A percentile compares a stretch with the other conserved stretches of the same genome.
These are phyloP conservation scores for Trichosporon sp. DNA, from an alignment of 1,284 basidiomycete genomes.

Conservation along the genomic window DNA sequence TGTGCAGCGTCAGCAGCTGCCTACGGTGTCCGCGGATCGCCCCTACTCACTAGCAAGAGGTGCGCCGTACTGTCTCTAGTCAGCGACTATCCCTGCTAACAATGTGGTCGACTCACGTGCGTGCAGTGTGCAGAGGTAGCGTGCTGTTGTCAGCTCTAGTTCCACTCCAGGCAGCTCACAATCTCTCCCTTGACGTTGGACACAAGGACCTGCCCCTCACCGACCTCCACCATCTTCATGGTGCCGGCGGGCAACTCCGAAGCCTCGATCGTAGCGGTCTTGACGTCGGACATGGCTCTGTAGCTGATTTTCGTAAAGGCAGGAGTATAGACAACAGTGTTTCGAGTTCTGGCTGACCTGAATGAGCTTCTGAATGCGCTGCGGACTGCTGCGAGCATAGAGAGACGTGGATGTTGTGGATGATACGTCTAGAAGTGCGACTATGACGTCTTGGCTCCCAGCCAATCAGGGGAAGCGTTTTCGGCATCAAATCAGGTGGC, in stretches of 20 bases:
- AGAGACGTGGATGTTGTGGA: conserved; percentile 3
- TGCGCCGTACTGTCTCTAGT: conserved; percentile 39
- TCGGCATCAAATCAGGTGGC: neutral
- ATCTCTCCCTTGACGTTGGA: conserved; percentile 66
- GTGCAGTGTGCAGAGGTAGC: conserved; percentile 85
- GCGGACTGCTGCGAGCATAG: neutral
- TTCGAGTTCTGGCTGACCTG: neutral
- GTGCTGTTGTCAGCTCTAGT: conserved; percentile 31
- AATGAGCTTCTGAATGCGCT: neutral
- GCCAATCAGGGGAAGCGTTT: neutral
- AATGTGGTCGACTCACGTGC: conserved; percentile 51
- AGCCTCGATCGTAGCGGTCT: conserved; percentile 28
- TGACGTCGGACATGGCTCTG: conserved; percentile 15
- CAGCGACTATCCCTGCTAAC: neutral
- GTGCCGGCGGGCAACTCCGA: conserved; percentile 67
- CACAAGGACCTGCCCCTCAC: conserved; percentile 68
- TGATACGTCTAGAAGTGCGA: neutral
- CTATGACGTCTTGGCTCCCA: conserved; percentile 1
- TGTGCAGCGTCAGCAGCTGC: conserved; percentile 42
- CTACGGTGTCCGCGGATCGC: neutral
- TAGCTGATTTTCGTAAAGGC: neutral
- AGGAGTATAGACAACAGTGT: neutral
- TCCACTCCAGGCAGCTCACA: conserved; percentile 18
- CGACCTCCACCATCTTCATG: conserved; percentile 74
- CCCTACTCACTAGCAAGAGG: conserved; percentile 32